A percentile compares a stretch with the other conserved stretches of the same genome.
phyloP scores from a whole-genome alignment of 2,329 filamentous ascomycete genomes.

The Westerdykella ornata region DNA sequence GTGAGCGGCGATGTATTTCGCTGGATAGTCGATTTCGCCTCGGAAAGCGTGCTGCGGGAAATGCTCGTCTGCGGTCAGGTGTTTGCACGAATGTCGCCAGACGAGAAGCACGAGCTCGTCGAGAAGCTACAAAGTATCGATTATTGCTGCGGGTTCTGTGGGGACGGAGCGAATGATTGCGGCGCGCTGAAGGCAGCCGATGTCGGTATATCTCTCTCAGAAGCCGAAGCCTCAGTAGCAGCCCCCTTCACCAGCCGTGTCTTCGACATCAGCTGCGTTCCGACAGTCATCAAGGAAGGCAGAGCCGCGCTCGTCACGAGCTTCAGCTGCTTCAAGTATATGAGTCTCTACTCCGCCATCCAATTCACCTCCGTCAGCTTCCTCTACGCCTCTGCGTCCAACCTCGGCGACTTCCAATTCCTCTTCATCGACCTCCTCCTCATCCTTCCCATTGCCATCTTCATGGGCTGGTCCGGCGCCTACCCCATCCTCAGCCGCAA shows the following conservation, averaged over 20 bases:
- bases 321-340: conserved; percentile 99
- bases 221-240: conserved; percentile 96
- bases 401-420: conserved; percentile 96
- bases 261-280: conserved; percentile 94
- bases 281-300: conserved; percentile 87
- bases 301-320: conserved; percentile 93
- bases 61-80: conserved; percentile 90
- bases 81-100: conserved; percentile 96
- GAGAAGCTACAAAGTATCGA: conserved; percentile 95
- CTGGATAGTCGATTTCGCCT: conserved; percentile 89
- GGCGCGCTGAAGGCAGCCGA: conserved; percentile 95
- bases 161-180: conserved; percentile 95
- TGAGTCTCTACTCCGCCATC: conserved; percentile 98
- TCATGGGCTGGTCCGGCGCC: conserved; percentile 96
- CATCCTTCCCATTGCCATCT: conserved; percentile 92
- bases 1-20: conserved; percentile 91
- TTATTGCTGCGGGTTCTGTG: conserved; percentile 93
- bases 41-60: conserved; percentile 69
- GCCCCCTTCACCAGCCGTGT: conserved; percentile 92
- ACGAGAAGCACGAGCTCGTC: conserved; percentile 96
- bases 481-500: conserved; percentile 72
- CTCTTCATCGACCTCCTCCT: conserved; percentile 89
- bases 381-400: conserved; percentile 86
- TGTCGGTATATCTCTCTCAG: conserved; percentile 92
- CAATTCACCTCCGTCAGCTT: conserved; percentile 98